Evolutionary conservation across 192 early-diverging fungal genomes (phyloP).

Genomic region (Allomyces javanicus): DNA sequence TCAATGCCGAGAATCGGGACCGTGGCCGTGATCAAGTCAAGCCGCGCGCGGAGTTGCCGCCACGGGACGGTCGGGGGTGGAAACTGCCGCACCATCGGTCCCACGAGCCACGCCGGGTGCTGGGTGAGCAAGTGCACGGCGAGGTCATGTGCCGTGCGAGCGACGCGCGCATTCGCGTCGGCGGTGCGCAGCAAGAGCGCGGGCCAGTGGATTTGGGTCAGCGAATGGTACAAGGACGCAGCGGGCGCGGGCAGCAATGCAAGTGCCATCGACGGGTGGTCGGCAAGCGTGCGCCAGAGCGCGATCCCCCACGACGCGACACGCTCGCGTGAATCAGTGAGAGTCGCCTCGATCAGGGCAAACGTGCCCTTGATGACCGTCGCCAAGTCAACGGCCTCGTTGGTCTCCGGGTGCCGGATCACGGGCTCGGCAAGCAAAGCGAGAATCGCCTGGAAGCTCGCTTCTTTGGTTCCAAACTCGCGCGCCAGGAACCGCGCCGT

Average conservation of each 20-base stretch:
- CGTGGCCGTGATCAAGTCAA: no score
- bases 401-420: not conserved
- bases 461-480: not conserved
- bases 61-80: no score
- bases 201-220: not conserved
- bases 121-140: no score
- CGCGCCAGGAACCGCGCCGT: not conserved
- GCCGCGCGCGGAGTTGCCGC: no score
- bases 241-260: not conserved
- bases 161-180: not conserved
- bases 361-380: not conserved
- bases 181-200: not conserved
- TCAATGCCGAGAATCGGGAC: no score
- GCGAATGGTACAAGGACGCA: not conserved
- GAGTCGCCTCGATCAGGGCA: not conserved
- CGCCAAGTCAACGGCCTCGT: not conserved
- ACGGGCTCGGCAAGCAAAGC: not conserved
- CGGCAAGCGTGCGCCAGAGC: not conserved
- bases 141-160: no score
- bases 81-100: no score
- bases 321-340: not conserved
- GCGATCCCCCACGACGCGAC: not conserved
- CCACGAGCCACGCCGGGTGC: no score
- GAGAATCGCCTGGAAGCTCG: not conserved
- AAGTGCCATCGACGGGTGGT: not conserved